Conservation (phyloP, 805 yeast species). For the Wickerhamiella galacta region DNA sequence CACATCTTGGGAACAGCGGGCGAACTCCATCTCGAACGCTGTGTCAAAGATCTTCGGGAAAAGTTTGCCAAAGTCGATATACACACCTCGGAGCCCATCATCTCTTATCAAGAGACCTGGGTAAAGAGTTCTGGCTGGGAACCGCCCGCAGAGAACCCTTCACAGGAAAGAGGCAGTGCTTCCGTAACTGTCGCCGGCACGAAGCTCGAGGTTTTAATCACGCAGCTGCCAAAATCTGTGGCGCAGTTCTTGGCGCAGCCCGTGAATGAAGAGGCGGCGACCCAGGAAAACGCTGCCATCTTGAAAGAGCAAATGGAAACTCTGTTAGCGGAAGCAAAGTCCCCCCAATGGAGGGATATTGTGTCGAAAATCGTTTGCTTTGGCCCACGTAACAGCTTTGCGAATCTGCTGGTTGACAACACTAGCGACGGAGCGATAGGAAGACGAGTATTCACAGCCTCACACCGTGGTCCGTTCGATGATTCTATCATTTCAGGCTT, state of each 20-base stretch:
- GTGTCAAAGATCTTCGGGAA: slow-evolving; percentile 75
- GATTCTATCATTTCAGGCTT: slow-evolving; percentile 66
- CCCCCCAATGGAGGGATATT: slow-evolving; percentile 8
- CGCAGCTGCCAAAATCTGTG: slow-evolving; percentile 39
- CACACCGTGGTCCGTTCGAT: slow-evolving; percentile 26
- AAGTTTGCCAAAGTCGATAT: slow-evolving; percentile 87
- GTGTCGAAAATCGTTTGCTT: slow-evolving; percentile 36
- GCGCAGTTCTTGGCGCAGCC: slow-evolving; percentile 33
- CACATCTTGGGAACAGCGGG: slow-evolving; percentile 91
- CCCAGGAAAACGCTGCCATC: slow-evolving; percentile 13
- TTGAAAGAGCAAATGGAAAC: slow-evolving; percentile 9
- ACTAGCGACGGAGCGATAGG: slow-evolving; percentile 20
- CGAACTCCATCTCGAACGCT: slow-evolving; percentile 86
- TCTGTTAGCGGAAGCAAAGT: neutral
- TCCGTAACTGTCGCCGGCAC: slow-evolving; percentile 37
- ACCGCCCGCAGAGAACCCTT: slow-evolving; percentile 9
- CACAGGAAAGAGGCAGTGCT: slow-evolving; percentile 14
- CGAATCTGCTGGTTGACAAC: slow-evolving; percentile 33
- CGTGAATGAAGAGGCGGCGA: slow-evolving; percentile 21
- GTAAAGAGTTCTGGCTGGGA: slow-evolving; percentile 32
- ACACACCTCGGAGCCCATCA: slow-evolving; percentile 75
- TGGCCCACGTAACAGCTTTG: slow-evolving; percentile 46
- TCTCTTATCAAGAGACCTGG: slow-evolving; percentile 84
- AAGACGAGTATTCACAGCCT: slow-evolving; percentile 13
- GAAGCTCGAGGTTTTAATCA: slow-evolving; percentile 26